Conservation (phyloP, 225 moss, liverwort and hornwort genomes). For the Climacium dendroides region DNA sequence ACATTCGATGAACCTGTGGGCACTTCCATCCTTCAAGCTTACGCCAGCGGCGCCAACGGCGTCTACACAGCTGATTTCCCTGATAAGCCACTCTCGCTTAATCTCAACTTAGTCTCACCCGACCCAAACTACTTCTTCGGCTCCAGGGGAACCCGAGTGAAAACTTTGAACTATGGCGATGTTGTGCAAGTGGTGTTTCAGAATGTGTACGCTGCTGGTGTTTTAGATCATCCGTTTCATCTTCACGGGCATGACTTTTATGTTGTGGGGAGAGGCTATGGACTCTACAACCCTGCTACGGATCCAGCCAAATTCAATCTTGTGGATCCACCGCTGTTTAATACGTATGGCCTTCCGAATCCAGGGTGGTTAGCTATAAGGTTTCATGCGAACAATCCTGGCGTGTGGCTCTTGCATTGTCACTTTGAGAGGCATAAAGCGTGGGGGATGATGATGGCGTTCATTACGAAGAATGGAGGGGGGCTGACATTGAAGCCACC, state of each 20-base stretch:
- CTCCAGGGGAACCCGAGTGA: conserved; percentile 4
- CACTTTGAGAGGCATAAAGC: conserved; percentile 19
- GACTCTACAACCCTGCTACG: not conserved
- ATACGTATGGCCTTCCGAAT: not conserved
- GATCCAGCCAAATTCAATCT: conserved; percentile 23
- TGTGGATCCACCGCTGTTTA: conserved; percentile 22
- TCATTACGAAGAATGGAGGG: conserved; percentile 1
- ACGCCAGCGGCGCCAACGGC: not conserved
- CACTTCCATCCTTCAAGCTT: conserved; percentile 11
- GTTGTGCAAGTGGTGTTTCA: conserved; percentile 52
- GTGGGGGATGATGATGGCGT: conserved; percentile 23
- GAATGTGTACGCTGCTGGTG: conserved; percentile 2
- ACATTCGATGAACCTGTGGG: not conserved
- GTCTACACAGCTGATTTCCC: not conserved
- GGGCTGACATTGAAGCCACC: not conserved
- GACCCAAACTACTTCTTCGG: not conserved
- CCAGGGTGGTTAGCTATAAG: conserved; percentile 15
- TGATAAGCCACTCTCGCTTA: not conserved
- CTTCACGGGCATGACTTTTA: conserved; percentile 57
- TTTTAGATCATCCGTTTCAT: conserved; percentile 50
- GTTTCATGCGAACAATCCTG: conserved; percentile 9
- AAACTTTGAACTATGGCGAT: not conserved
- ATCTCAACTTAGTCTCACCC: not conserved
- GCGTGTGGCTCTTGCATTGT: conserved; percentile 26
- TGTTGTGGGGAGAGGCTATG: conserved; percentile 33